Evolutionary conservation across 2,329 filamentous ascomycete genomes (phyloP), one percentile per base, ranked within the genome.

Genomic region (Fusarium brachygibbosum): DNA sequence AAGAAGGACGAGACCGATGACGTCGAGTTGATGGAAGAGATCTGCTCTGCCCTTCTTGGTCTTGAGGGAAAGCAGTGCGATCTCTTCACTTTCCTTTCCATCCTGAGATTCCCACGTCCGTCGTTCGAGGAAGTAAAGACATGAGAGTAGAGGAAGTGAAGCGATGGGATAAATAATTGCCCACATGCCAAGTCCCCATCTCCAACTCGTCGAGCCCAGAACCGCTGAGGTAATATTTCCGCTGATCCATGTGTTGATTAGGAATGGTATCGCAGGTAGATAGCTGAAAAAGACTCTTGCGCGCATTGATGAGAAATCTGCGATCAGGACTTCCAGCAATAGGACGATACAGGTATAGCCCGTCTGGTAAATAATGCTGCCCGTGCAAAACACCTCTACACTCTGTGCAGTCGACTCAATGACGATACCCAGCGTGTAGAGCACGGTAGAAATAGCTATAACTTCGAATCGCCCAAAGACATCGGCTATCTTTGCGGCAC

Each of bases 131-230:
- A 71, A 69, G 50, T 78, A 77, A 1, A 81, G 79, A 0, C 83
- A 82, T 1, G 80, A 66, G 19, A 90, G 77, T 1, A 90, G 79
- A 2, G 88, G 87, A 6, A 89, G 62, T 0, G 85, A 82, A 57
- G 84, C 85, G 10, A 87, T 79, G 1, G 88, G 85, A 71, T 87
- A 89, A 50, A 90, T 87, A 65, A 90, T 85, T 46, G 82, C 82
- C 82, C 86, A 90, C 87, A 90, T 90, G 66, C 87, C 88, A 25
- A 88, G 82, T 16, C 88, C 88, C 87, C 87, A 90, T 60, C 83
- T 78, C 88, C 88, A 91, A 3, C 80, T 83, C 0, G 85, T 86
- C 3, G 73, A 75, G 0, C 58, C 70, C 21, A 90, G 72, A 1
- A 90, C 85, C 0, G 85, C 81, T 0, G 76, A 74, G 0, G 86